Evolutionary conservation across 768 basidiomycete species (phyloP), one percentile per base, ranked within the genome.

Genomic region (Phanerochaete carnosa): DNA sequence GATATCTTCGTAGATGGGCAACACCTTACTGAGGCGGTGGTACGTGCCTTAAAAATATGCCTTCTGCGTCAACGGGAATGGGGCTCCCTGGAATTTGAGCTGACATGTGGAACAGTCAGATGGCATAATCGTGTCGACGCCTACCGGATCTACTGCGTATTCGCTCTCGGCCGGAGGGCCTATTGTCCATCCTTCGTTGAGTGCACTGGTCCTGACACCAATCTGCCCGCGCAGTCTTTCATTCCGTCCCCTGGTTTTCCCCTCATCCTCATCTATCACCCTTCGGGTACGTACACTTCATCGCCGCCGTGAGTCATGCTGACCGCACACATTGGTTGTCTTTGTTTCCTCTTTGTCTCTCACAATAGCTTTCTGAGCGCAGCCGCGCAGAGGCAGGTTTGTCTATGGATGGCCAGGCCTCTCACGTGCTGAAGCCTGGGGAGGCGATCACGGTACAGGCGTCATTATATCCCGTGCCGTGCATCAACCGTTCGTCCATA

Each of bases 141-240:
- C 95, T 23, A 98, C 95, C 2, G 95, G 95, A 6, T 97, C 95
- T 23, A 97, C 95, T 2, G 95, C 95, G 16, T 97, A 98, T 74
- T 97, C 95, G 0, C 80, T 98, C 25, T 96, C 94, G 2, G 92
- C 95, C 0, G 95, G 95, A 33, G 95, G 95, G 26, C 95, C 95
- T 3, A 97, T 98, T 65, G 94, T 97, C 0, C 95, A 97, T 64
- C 95, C 95, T 2, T 92, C 92, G 2, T 77, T 95, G 39, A 91
- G 90, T 61, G 92, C 94, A 1, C 81, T 97, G 54, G 90, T 98
- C 15, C 77, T 98, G 45, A 96, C 95, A 1, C 95, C 95, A n/a
- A 96, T 98, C 65, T 95, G 94, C 68, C 95, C 95, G 51, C 83
- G 95, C 58, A 94, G 92, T 70, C 76, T 98, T 22, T 93, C 90